phyloP scores from a whole-genome alignment of 805 yeast genomes.

The Yarrowia yakushimensis region DNA sequence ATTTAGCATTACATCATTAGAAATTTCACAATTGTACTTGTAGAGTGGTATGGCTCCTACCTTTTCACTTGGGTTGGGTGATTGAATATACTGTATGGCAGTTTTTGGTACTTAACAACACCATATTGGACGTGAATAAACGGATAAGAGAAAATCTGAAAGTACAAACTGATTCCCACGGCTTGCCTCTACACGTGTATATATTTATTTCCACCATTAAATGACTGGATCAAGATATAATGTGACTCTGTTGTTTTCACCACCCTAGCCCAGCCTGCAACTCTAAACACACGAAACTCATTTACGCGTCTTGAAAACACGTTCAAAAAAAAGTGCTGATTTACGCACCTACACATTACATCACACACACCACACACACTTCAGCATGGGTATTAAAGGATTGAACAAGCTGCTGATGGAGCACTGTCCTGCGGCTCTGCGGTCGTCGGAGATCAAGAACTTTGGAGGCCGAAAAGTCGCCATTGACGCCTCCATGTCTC shows the following conservation, averaged over 20 bases:
- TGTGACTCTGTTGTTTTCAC: neutral
- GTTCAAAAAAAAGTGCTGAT: neutral
- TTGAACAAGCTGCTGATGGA: constrained; percentile 82
- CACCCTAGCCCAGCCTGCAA: neutral
- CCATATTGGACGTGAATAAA: too few relatives aligned
- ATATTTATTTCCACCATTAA: too few relatives aligned
- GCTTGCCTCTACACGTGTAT: too few relatives aligned
- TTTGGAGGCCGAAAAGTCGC: constrained; percentile 96
- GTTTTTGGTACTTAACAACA: too few relatives aligned
- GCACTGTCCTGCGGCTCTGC: constrained; percentile 80
- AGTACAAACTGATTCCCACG: too few relatives aligned
- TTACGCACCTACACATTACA: neutral
- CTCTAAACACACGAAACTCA: constrained; percentile 19
- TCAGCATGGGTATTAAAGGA: constrained; percentile 44
- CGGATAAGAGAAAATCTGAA: too few relatives aligned
- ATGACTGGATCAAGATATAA: too few relatives aligned
- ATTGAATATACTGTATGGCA: too few relatives aligned
- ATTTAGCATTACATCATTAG: constrained; percentile 21
- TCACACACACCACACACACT: neutral
- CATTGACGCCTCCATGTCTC: constrained; percentile 82
- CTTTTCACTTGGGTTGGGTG: too few relatives aligned
- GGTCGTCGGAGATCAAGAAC: constrained; percentile 74
- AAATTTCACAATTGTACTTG: neutral
- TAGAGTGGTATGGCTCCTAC: neutral
- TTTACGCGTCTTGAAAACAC: neutral